Evolutionary conservation across 169 alveolate species (phyloP).

Genomic region (Plasmodium falciparum): DNA sequence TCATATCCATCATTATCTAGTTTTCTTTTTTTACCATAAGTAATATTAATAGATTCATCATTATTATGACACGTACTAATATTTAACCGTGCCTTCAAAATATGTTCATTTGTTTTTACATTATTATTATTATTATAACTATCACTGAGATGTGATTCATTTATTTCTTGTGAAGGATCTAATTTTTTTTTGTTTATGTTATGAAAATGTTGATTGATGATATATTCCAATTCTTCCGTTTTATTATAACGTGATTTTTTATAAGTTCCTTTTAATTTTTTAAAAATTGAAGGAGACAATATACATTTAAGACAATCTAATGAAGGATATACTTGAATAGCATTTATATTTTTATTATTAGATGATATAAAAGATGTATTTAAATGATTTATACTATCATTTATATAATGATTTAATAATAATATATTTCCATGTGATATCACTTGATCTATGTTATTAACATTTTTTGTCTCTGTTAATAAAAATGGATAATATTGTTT

Average conservation of each 20-base stretch:
- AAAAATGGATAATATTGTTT: constrained; percentile 53
- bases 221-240: constrained; percentile 37
- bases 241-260: constrained; percentile 37
- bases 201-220: constrained; percentile 14
- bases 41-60: too few species aligned
- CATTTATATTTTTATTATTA: constrained; percentile 1
- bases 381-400: background rate
- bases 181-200: background rate
- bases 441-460: constrained; percentile 9
- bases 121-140: too few species aligned
- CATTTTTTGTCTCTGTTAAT: constrained; percentile 52
- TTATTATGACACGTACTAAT: too few species aligned
- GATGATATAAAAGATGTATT: background rate
- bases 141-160: background rate
- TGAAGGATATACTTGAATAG: constrained; percentile 42
- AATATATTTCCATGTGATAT: constrained; percentile 72
- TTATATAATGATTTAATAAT: background rate
- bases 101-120: background rate
- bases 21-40: too few species aligned
- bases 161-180: background rate
- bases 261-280: constrained; percentile 31
- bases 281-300: constrained; percentile 11
- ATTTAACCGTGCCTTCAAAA: too few species aligned
- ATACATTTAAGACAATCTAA: constrained; percentile 41
- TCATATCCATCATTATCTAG: too few species aligned